Percentiles rank a stretch among this genome's conserved stretches.
Evolutionary conservation across 148 eudicot genomes (phyloP).

Genomic region (Arbutus unedo): DNA sequence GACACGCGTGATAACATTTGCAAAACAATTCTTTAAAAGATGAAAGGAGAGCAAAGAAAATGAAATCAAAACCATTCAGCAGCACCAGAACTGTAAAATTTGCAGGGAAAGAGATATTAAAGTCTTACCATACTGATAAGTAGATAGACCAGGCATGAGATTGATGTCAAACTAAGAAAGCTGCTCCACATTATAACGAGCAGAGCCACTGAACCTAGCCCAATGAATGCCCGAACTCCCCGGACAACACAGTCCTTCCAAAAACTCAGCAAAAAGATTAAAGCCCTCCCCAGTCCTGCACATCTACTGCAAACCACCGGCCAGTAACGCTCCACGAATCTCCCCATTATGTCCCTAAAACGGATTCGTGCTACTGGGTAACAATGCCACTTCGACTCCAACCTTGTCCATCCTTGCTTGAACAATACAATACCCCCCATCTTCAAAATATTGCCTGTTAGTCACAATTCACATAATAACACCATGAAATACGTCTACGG

Average conservation of each 20-base stretch:
- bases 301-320: conserved; percentile 74
- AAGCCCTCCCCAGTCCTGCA: conserved; percentile 40
- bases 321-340: conserved; percentile 65
- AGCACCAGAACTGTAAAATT: neutral
- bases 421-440: conserved; percentile 92
- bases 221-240: conserved; percentile 55
- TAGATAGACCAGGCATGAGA: conserved; percentile 77
- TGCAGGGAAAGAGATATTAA: neutral
- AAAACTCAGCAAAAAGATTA: conserved; percentile 44
- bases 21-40: no score
- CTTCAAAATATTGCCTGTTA: neutral
- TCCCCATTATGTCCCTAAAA: conserved; percentile 57
- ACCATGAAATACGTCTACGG: neutral
- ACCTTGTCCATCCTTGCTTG: conserved; percentile 84
- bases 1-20: neutral
- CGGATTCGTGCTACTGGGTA: conserved; percentile 50
- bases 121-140: conserved; percentile 71
- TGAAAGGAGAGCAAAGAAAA: neutral
- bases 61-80: neutral
- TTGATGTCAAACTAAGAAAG: conserved; percentile 91
- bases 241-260: conserved; percentile 61
- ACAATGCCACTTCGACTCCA: conserved; percentile 54
- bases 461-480: neutral
- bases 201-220: conserved; percentile 75
- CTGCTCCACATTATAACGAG: conserved; percentile 94